Evolutionary conservation across 2,329 filamentous ascomycete genomes (phyloP).

Genomic region (Aureobasidium lini): DNA sequence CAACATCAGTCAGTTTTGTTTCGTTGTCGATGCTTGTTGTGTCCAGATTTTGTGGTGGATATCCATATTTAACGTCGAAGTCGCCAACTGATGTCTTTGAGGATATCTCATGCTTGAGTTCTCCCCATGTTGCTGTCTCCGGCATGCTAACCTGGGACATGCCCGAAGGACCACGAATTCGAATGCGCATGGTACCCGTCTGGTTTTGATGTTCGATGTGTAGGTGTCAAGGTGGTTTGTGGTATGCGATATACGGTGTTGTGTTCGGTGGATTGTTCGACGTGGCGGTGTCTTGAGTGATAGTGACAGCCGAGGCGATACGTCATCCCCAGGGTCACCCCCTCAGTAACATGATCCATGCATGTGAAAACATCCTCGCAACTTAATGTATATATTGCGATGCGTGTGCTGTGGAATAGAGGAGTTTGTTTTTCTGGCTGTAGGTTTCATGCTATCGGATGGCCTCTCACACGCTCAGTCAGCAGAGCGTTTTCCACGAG

Average conservation of each 20-base stretch:
- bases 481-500: too few relatives aligned
- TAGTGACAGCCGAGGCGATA: neutral
- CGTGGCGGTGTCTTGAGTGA: neutral
- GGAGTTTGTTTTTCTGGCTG: too few relatives aligned
- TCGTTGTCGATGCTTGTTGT: conserved; percentile 45
- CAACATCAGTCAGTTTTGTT: conserved; percentile 48
- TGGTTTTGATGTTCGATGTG: neutral
- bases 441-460: too few relatives aligned
- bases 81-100: conserved; percentile 56
- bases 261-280: neutral
- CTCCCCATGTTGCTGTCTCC: conserved; percentile 57
- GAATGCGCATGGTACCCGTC: conserved; percentile 56
- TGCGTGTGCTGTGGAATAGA: neutral
- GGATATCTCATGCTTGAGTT: conserved; percentile 54
- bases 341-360: neutral
- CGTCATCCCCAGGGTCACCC: neutral
- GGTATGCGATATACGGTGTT: neutral
- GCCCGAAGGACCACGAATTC: conserved; percentile 67
- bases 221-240: neutral
- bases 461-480: too few relatives aligned
- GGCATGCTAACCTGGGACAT: conserved; percentile 62
- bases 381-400: neutral
- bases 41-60: conserved; percentile 65
- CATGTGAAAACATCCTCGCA: neutral
- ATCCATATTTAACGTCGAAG: conserved; percentile 78